Evolutionary conservation across 768 basidiomycete genomes (phyloP).

Genomic region (Rhodosporidiobolus sp.): DNA sequence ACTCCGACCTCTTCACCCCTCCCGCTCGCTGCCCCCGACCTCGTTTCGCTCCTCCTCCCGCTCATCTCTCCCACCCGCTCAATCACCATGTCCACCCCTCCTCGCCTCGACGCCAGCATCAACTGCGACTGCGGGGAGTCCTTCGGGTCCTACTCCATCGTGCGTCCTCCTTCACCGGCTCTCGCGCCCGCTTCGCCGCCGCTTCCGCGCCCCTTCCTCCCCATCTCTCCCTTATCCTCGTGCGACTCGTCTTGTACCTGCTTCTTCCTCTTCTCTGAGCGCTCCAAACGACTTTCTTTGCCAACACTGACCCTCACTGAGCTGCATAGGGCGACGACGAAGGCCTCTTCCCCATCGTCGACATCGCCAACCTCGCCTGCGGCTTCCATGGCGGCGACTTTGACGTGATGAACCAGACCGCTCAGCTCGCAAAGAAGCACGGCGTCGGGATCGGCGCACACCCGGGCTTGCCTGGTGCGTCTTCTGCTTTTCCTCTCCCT

Average conservation of each 20-base stretch:
- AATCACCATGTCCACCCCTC: too few relatives aligned
- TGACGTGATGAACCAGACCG: constrained; percentile 64
- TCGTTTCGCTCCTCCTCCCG: too few relatives aligned
- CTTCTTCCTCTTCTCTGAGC: too few relatives aligned
- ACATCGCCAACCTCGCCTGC: constrained; percentile 61
- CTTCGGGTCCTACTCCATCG: constrained; percentile 8
- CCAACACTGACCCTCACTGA: too few relatives aligned
- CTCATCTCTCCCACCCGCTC: too few relatives aligned
- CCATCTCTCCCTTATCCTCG: too few relatives aligned
- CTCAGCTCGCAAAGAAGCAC: constrained; percentile 58
- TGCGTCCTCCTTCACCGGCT: not conserved
- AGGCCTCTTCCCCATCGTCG: constrained; percentile 15
- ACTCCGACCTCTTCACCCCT: too few relatives aligned
- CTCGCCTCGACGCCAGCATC: constrained; percentile 12
- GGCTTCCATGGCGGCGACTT: constrained; percentile 68
- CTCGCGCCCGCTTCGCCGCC: too few relatives aligned
- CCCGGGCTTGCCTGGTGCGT: constrained; percentile 59
- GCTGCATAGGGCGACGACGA: constrained; percentile 20
- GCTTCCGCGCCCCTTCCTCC: not conserved
- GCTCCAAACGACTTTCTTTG: too few relatives aligned
- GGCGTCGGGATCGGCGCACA: constrained; percentile 65
- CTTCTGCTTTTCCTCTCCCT: not conserved
- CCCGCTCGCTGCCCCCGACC: too few relatives aligned
- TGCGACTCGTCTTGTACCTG: too few relatives aligned
- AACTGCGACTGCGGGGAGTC: constrained; percentile 33